Base-by-base conservation (phyloP, 345 rosid genomes). In the Zanthoxylum bungeanum region DNA sequence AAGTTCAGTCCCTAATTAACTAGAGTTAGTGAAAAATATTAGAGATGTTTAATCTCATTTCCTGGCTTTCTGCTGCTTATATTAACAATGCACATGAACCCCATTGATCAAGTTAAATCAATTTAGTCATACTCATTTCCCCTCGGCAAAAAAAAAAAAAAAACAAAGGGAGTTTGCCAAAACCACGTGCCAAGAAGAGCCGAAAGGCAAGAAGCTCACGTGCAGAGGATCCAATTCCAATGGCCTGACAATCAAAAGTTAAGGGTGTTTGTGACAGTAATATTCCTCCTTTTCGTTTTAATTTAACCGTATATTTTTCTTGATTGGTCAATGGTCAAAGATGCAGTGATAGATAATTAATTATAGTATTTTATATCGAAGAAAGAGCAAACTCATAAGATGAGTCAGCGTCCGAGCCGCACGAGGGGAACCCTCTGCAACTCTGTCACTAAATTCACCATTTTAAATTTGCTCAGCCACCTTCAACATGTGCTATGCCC, bases 401-500 rank as follows among this genome's bases (percentile, higher is more conserved):
- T 31, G 71, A 61, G 60, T 81, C 84, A 76, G 88, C 79, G 84
- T 77, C 83, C 66, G 87, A 82, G 81, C 86, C 89, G 86, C 91
- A 86, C 93, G 89, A 85, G 88, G 90, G 90, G 87, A 77, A 81
- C 87, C 56, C 67, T 70, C 55, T 58, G 66, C 36, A 47, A 21
- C 64, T 8, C 21, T 30, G 42, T 72, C 25, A 46, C 72, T 44
- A 63, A 40, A 53, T 64, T 42, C 57, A 60, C 79, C 72, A 62
- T 14, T 44, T 44, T 44, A 44, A 44, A 14, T 14, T 49, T 57
- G 7, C 64, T 72, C 22, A 28, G 17, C 51, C 78, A 57, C 66
- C 30, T 36, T 52, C 53, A 64, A 51, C 81, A 66, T 75, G 76
- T 53, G 8, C 69, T 63, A 63, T 12, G 14, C 64, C 66, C 60